These are phyloP conservation scores for Nyssa sinensis DNA, from an alignment of 148 eudicot species.

Conservation along the genomic window DNA sequence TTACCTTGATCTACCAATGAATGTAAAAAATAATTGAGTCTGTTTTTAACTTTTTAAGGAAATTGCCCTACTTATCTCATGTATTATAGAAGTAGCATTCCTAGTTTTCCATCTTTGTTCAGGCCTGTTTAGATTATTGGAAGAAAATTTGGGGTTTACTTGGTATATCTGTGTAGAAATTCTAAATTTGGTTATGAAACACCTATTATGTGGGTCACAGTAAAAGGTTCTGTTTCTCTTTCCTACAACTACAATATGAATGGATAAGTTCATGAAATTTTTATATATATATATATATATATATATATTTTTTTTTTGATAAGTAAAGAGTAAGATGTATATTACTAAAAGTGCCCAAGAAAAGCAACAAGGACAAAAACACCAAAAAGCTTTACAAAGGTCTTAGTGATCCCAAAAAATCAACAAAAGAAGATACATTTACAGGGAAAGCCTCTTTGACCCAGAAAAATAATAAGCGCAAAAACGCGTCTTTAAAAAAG, in stretches of 20 bases:
- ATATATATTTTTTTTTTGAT: no score
- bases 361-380: no score
- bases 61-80: neutral
- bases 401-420: no score
- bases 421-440: no score
- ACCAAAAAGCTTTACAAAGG: no score
- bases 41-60: neutral
- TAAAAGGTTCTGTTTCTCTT: neutral
- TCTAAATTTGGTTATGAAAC: neutral
- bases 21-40: conserved; percentile 2
- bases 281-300: no score
- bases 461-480: no score
- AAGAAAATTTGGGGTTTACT: neutral
- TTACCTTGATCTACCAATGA: neutral
- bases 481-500: no score
- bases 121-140: neutral
- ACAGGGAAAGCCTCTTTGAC: no score
- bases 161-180: neutral
- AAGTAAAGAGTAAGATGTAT: no score
- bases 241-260: neutral
- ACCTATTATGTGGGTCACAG: neutral
- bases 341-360: no score
- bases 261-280: neutral
- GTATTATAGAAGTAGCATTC: neutral
- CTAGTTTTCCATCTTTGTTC: neutral